Percentiles rank a stretch among this genome's conserved stretches.
Conservation (phyloP, 2,329 filamentous ascomycete species). For the Aspergillus fructus region DNA sequence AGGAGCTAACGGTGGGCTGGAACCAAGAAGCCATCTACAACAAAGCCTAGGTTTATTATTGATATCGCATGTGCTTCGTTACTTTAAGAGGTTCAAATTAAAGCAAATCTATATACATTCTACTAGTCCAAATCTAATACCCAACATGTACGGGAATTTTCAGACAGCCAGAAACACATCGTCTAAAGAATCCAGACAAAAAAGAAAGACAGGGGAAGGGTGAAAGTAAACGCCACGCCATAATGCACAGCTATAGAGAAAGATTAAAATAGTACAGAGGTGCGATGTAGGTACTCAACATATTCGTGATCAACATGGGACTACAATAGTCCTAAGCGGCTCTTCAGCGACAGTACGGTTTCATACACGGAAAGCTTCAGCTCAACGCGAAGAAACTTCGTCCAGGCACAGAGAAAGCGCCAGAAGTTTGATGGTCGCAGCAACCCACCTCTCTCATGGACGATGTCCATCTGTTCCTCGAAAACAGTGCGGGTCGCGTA, state of each 20-base stretch:
- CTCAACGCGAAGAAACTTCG: conserved; percentile 55
- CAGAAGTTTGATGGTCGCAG: conserved; percentile 54
- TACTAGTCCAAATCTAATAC: background rate
- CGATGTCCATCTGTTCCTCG: conserved; percentile 57
- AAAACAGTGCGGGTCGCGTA: conserved; percentile 64
- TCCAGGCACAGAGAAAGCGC: conserved; percentile 53
- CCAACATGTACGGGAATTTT: background rate
- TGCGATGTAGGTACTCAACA: background rate
- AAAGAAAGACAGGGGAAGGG: conserved; percentile 5
- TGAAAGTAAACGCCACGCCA: conserved; percentile 18
- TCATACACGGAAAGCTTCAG: conserved; percentile 61
- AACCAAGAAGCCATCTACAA: background rate
- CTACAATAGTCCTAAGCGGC: conserved; percentile 45
- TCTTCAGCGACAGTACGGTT: conserved; percentile 52
- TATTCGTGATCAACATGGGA: background rate
- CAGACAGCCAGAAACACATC: background rate
- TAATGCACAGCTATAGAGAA: conserved; percentile 13
- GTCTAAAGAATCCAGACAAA: background rate
- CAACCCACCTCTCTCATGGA: conserved; percentile 49
- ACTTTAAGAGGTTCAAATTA: background rate
- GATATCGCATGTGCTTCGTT: background rate
- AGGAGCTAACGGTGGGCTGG: background rate
- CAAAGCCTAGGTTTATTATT: background rate
- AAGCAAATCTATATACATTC: conserved; percentile 4
- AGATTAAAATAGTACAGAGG: background rate